Conservation (phyloP, 306 rosid species). For the Fragaria vesca region DNA sequence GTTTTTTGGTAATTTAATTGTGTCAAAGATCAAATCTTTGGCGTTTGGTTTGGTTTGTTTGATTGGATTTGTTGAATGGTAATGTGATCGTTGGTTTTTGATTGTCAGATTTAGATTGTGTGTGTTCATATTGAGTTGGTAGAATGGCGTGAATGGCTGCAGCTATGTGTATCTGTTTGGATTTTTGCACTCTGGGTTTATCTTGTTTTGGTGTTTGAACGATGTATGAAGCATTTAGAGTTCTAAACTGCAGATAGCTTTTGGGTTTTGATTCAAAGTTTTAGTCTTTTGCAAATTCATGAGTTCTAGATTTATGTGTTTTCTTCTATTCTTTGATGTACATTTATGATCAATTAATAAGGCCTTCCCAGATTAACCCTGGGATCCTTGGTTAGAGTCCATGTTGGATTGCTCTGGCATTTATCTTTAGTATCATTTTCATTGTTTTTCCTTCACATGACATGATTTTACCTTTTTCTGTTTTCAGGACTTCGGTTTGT, state of each 20-base stretch:
- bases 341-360: not conserved
- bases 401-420: not conserved
- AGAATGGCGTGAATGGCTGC: not conserved
- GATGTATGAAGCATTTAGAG: slow-evolving; percentile 18
- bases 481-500: slow-evolving; percentile 41
- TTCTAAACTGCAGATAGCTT: not conserved
- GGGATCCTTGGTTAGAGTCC: not conserved
- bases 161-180: not conserved
- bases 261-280: not conserved
- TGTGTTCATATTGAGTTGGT: not conserved
- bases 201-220: slow-evolving; percentile 10
- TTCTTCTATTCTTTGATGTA: not conserved
- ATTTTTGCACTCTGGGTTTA: not conserved
- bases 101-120: not conserved
- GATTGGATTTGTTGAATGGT: not conserved
- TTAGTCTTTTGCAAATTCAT: not conserved
- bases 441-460: not conserved
- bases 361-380: not conserved
- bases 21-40: slow-evolving; percentile 6
- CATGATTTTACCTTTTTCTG: slow-evolving; percentile 13
- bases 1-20: not conserved
- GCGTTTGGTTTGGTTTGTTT: not conserved
- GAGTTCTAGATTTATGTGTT: not conserved
- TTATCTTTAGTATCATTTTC: not conserved
- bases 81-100: not conserved